Percentiles rank a stretch among this genome's conserved stretches.
Evolutionary conservation across 495 filamentous ascomycete genomes (phyloP).

Genomic region (Hypomontagnella monticulosa): DNA sequence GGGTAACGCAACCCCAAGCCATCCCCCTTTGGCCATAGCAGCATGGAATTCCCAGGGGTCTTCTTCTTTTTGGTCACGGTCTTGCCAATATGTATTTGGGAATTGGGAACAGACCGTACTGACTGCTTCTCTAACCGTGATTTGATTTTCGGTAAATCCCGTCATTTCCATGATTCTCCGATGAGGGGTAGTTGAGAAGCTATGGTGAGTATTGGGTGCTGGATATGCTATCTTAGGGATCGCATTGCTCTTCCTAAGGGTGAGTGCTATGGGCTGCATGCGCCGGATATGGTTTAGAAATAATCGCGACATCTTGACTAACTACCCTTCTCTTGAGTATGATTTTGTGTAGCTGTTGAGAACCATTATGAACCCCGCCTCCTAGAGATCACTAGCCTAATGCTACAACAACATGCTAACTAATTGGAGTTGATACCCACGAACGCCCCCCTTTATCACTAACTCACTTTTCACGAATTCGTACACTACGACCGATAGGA

Average conservation of each 20-base stretch:
- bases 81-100: slow-evolving; percentile 73
- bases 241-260: neutral
- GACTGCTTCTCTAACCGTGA: slow-evolving; percentile 76
- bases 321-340: too few species aligned
- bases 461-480: too few species aligned
- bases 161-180: slow-evolving; percentile 72
- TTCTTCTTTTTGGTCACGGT: slow-evolving; percentile 70
- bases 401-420: too few species aligned
- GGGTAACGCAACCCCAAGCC: slow-evolving; percentile 82
- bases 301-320: slow-evolving; percentile 5
- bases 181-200: slow-evolving; percentile 41
- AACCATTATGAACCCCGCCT: too few species aligned
- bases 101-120: slow-evolving; percentile 72
- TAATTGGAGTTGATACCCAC: too few species aligned
- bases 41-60: slow-evolving; percentile 80
- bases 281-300: neutral
- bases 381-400: too few species aligned
- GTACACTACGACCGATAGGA: too few species aligned
- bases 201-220: neutral
- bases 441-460: too few species aligned
- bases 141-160: slow-evolving; percentile 75
- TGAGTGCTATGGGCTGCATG: neutral
- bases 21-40: slow-evolving; percentile 79
- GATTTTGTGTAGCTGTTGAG: too few species aligned
- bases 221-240: neutral